phyloP scores from a whole-genome alignment of 2,329 filamentous ascomycete species.

The Colletotrichum liriopes region DNA sequence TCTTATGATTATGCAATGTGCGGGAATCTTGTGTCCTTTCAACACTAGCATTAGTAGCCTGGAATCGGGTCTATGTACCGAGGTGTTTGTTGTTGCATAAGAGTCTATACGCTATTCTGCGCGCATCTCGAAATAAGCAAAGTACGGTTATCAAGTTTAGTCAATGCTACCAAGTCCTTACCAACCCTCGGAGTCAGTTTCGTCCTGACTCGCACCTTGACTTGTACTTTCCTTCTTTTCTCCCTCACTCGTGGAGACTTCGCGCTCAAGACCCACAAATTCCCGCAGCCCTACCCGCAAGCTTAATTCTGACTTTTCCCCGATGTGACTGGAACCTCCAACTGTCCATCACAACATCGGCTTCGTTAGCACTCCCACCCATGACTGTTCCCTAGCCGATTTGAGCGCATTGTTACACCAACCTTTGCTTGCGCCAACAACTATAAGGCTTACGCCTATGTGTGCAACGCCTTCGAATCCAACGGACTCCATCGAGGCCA shows the following conservation, averaged over 20 bases:
- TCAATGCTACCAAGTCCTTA: no score
- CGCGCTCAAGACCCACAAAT: constrained; percentile 17
- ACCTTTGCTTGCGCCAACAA: neutral
- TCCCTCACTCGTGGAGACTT: neutral
- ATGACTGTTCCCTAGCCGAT: neutral
- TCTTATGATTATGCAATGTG: neutral
- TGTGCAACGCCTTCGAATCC: neutral
- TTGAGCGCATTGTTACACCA: neutral
- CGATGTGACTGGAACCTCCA: constrained; percentile 21
- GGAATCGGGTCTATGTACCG: no score
- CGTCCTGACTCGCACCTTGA: neutral
- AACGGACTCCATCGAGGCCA: neutral
- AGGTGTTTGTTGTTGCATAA: neutral
- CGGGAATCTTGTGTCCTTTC: neutral
- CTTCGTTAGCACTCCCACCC: neutral
- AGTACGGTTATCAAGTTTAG: neutral
- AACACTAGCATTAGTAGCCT: no score
- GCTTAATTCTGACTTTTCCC: constrained; percentile 37
- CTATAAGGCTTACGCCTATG: neutral
- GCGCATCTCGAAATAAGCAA: neutral
- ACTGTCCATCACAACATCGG: constrained; percentile 10
- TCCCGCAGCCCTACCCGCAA: constrained; percentile 37
- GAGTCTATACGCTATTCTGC: neutral
- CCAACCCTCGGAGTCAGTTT: neutral
- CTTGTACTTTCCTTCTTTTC: neutral